phyloP scores from a whole-genome alignment of 2,329 filamentous ascomycete genomes.

The Penicillium sp. region DNA sequence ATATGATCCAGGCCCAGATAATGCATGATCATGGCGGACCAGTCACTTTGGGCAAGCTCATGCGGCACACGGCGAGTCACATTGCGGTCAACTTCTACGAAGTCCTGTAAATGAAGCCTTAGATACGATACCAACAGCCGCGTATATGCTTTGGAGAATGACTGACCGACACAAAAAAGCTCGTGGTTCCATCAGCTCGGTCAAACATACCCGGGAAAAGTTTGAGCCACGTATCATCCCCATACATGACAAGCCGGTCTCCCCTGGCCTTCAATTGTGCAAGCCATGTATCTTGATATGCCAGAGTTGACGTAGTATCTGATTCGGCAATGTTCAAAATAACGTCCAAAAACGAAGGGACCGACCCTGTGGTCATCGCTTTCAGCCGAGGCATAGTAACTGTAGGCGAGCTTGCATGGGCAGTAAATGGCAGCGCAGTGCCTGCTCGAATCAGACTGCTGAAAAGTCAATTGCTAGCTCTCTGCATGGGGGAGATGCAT shows the following conservation, averaged over 20 bases:
- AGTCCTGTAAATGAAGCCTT: conserved; percentile 60
- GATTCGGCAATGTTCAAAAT: conserved; percentile 95
- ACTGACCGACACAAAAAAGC: conserved; percentile 94
- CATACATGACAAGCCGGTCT: conserved; percentile 87
- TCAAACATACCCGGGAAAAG: conserved; percentile 86
- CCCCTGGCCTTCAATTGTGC: conserved; percentile 77
- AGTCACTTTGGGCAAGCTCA: conserved; percentile 73
- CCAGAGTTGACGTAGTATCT: conserved; percentile 82
- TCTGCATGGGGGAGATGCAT: background rate
- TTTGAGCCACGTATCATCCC: conserved; percentile 97
- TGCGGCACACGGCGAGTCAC: conserved; percentile 82
- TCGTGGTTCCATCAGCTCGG: conserved; percentile 85
- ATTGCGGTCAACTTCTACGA: conserved; percentile 95
- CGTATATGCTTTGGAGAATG: background rate
- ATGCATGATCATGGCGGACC: conserved; percentile 91
- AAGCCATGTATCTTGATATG: conserved; percentile 90
- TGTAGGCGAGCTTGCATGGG: conserved; percentile 91
- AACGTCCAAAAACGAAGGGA: conserved; percentile 95
- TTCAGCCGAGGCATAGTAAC: conserved; percentile 98
- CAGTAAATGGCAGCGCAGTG: conserved; percentile 84
- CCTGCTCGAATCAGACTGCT: conserved; percentile 75
- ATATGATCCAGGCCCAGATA: conserved; percentile 96
- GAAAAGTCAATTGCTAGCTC: conserved; percentile 6
- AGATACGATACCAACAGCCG: conserved; percentile 4
- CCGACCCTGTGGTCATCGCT: conserved; percentile 93